Base-by-base conservation (phyloP, 495 filamentous ascomycete species). In the Parathielavia appendiculata region DNA sequence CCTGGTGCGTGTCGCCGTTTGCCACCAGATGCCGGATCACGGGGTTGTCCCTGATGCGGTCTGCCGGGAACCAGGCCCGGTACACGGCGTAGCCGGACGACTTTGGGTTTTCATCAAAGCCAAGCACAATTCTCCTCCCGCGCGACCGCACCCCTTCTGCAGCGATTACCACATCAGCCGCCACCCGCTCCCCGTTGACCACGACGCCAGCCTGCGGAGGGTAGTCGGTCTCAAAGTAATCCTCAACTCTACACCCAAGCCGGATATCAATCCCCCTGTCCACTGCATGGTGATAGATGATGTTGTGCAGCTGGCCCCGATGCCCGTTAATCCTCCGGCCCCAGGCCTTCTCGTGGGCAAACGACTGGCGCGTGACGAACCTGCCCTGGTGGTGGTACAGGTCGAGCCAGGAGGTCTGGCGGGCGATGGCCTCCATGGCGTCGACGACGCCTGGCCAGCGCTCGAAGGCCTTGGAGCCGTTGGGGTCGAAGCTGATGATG, bases 121-220 rank as follows among this genome's bases (percentile, higher is more conserved):
- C 84, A 9, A 86, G 72, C 38, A 85, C 82, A 40, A 86, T 77
- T 60, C 78, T 83, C 39, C 83, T 68, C 12, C 81, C 82, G 40
- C 73, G 77, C 17, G 80, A 83, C 16, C 84, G 72, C 5, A 87
- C 81, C 0, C 84, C 84, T 59, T 87, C 84, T 13, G 83, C 84
- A 7, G 81, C 83, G 40, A 87, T 66, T 0, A 87, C 81, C 5
- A 86, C 71, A 59, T 87, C 79, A 0, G 73, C 84, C 0, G 66
- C 58, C 23, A 84, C 70, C 9, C 73, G 67, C 66, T 82, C 75
- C 14, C 76, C 81, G 36, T 73, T 63, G 36, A 76, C 74, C 16
- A 79, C 73, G 34, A 85, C 83, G 16, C 83, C 83, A 5, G 80
- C 79, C 56, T 80, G 69, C 10, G 63, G 63, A 6, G 57, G 57